Base-by-base conservation (phyloP, 768 basidiomycete genomes). In the Termitomyces sp. region DNA sequence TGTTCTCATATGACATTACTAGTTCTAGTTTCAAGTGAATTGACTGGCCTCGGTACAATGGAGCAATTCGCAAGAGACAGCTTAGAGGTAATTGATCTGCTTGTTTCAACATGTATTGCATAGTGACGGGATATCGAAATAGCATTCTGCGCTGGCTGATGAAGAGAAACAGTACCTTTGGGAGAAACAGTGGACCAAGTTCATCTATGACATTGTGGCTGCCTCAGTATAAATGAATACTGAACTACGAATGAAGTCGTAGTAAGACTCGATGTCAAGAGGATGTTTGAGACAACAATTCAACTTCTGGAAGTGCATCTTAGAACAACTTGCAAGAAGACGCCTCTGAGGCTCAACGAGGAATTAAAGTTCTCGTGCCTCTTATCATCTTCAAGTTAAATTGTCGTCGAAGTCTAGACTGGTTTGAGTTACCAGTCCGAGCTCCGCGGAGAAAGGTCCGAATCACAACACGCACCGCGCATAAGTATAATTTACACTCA, bases 21-120 rank as follows among this genome's bases (percentile, higher is more conserved):
- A 82, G 85, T 90, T 33, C 69, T 91, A n/a, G 85, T 82, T 22
- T 74, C 84, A 0, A 88, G 86, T 57, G 88, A 90, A 65, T 65
- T 87, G 26, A 85, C 81, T 9, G 86, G 87, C 16, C 69, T 92
- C 16, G 74, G 78, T 40, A 86, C 85, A 20, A 73, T 91, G 2
- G 81, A 82, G 0, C 76, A 82, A 53, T 72, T 89, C 13, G 87
- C 88, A 2, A 78, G 84, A 40, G 85, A 89, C 60, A 89, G 87
- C 65, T 72, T 89, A 52, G 73, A 77, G 78, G 88, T 84, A 51
- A 65, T 18, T 68, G 52, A 30, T 13, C 6, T n/a, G 34, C 32
- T 37, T 2, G 2, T 32, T 36, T 44, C 22, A 7, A 7, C 30
- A 24, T 22, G 34, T 39, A 34, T 27, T 18, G n/a, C 45, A 47